Base-by-base conservation (phyloP, 352 stramenopile species). In the Globisporangium orthogonon region DNA sequence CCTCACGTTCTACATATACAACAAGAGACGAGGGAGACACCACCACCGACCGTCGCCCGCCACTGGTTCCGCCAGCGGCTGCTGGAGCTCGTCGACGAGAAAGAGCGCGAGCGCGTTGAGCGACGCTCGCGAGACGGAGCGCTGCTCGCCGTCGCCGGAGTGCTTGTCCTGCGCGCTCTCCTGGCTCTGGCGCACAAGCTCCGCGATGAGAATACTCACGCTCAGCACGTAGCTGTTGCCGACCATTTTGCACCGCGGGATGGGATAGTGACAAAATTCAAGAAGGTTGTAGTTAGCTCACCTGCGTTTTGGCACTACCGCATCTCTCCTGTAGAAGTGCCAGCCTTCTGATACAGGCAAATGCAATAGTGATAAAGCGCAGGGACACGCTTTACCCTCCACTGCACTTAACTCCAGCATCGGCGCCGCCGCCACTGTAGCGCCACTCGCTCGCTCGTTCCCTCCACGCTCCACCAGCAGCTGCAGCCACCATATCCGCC, bases 41-140 rank as follows among this genome's bases (percentile, higher is more conserved):
- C 23, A 23, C 23, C 23, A 23, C 23, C 29, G 37, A 65, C 31
- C 50, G 43, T 50, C 53, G 3, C 54, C 43, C 35, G 31, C 45
- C 13, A 46, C 47, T 29, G 28, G 31, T 2, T 51, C 47, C 10
- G 51, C 41, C 45, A 63, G 41, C 2, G 79, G 77, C 4, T 71
- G 68, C 52, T 87, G 76, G 48, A 88, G 71, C 59, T 91, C 80
- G 51, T 56, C 47, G 15, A 69, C 61, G 13, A 90, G 68, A 56
- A 90, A 88, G 39, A 65, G 64, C 29, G 71, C 76, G 17, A 90
- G 61, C 1, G 53, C 63, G 31, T 79, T 74, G 17, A 87, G 63
- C 35, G 78, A 61, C 53, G 63, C 30, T 37, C 62, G 62, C 30
- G 55, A 70, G n/a, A 84, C 58, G 23, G 37, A 11, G 11, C 37